Evolutionary conservation across 305 asterid genomes (phyloP).

Genomic region (Andrographis paniculata): DNA sequence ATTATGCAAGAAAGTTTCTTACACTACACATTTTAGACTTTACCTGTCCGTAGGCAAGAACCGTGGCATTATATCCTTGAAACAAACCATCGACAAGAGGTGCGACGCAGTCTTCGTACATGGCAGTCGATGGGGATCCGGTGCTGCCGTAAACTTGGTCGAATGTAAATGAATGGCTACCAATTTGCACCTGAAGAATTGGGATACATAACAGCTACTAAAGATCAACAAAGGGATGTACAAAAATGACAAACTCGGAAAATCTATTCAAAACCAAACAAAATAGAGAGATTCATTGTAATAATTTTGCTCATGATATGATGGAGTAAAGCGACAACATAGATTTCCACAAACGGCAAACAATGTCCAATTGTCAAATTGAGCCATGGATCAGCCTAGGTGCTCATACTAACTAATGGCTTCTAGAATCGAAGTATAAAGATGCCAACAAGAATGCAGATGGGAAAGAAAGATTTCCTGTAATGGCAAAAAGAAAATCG

Average conservation of each 20-base stretch:
- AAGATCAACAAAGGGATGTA: conserved; percentile 1
- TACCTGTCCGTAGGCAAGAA: conserved; percentile 99
- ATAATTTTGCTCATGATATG: neutral
- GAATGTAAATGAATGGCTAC: conserved; percentile 89
- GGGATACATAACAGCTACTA: neutral
- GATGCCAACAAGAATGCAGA: neutral
- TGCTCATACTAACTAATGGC: neutral
- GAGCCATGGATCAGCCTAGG: neutral
- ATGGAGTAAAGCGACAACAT: neutral
- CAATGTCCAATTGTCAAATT: neutral
- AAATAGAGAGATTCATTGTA: neutral
- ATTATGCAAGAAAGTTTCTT: neutral
- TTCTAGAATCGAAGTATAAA: neutral
- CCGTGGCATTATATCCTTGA: conserved; percentile 99
- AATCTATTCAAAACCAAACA: neutral
- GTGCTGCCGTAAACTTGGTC: conserved; percentile 97
- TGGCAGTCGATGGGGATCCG: conserved; percentile 66
- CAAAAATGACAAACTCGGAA: too few relatives aligned
- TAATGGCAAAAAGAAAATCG: conserved; percentile 12
- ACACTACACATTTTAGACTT: too few relatives aligned
- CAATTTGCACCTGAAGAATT: conserved; percentile 72
- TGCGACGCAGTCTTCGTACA: conserved; percentile 94
- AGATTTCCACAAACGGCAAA: neutral
- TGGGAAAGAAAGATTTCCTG: neutral
- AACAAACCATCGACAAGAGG: conserved; percentile 96